Evolutionary conservation across 1,284 basidiomycete genomes (phyloP).

Genomic region (Cryptococcus sp.): DNA sequence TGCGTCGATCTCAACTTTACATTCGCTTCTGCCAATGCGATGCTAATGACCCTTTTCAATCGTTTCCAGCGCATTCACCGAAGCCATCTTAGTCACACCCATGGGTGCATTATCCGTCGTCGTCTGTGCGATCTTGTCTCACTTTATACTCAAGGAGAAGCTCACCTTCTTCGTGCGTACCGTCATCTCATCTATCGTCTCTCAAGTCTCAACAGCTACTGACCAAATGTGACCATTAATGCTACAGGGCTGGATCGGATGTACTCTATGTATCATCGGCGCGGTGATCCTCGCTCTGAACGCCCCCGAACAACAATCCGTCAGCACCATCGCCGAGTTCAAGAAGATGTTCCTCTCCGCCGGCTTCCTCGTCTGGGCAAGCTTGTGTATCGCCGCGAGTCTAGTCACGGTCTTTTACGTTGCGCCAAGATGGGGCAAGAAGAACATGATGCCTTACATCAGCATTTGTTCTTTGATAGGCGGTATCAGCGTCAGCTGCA

Average conservation of each 20-base stretch:
- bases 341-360: constrained; percentile 80
- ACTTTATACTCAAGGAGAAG: constrained; percentile 88
- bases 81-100: constrained; percentile 58
- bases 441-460: constrained; percentile 95
- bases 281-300: constrained; percentile 63
- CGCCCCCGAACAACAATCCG: constrained; percentile 76
- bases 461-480: constrained; percentile 93
- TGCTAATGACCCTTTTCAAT: constrained; percentile 6
- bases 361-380: constrained; percentile 78
- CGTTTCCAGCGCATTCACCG: constrained; percentile 40
- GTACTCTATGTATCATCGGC: constrained; percentile 82
- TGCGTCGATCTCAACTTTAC: constrained; percentile 25
- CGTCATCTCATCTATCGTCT: not conserved
- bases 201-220: not conserved
- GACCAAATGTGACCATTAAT: not conserved
- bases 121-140: constrained; percentile 89
- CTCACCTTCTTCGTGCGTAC: constrained; percentile 61
- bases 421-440: constrained; percentile 73
- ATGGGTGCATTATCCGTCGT: constrained; percentile 96
- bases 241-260: constrained; percentile 79
- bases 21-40: not conserved
- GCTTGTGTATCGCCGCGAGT: constrained; percentile 36
- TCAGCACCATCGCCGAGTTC: constrained; percentile 79
- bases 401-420: constrained; percentile 45
- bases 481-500: constrained; percentile 93